Conservation (phyloP, 2,329 filamentous ascomycete species). For the Fusarium pilosicola region DNA sequence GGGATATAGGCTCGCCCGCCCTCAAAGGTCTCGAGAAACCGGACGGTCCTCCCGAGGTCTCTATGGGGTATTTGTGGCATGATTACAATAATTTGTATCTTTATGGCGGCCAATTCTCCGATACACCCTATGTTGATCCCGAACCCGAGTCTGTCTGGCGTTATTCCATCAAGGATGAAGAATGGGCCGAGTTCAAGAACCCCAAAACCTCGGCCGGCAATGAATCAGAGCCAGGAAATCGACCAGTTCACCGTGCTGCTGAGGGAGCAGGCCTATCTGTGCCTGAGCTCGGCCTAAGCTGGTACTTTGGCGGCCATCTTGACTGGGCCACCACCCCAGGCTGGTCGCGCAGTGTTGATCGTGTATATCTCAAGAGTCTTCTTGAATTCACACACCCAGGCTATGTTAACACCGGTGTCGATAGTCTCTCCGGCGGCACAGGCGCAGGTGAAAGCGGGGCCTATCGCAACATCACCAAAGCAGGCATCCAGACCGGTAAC, state of each 20-base stretch:
- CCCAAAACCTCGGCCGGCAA: constrained; percentile 72
- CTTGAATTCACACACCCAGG: constrained; percentile 81
- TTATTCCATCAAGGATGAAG: constrained; percentile 68
- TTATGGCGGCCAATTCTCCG: constrained; percentile 79
- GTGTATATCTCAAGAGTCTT: constrained; percentile 78
- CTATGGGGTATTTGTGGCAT: constrained; percentile 80
- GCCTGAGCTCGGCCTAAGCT: constrained; percentile 74
- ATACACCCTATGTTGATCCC: constrained; percentile 67
- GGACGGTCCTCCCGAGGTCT: constrained; percentile 75
- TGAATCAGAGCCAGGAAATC: constrained; percentile 65
- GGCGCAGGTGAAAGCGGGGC: constrained; percentile 70
- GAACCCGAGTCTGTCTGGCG: constrained; percentile 73
- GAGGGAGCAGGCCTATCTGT: constrained; percentile 80
- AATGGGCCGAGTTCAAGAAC: constrained; percentile 71
- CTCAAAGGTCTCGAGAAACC: constrained; percentile 71
- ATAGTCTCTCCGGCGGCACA: constrained; percentile 61
- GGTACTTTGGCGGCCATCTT: constrained; percentile 82
- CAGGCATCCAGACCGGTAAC: constrained; percentile 71
- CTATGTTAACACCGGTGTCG: constrained; percentile 70
- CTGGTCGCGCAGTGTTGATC: constrained; percentile 72
- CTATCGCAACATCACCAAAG: constrained; percentile 79
- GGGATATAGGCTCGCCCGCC: constrained; percentile 72
- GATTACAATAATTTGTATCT: constrained; percentile 75
- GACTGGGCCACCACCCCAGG: constrained; percentile 68
- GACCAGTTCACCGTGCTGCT: constrained; percentile 72